Base-by-base conservation (phyloP, 306 rosid genomes). In the Sicyos baderoa region DNA sequence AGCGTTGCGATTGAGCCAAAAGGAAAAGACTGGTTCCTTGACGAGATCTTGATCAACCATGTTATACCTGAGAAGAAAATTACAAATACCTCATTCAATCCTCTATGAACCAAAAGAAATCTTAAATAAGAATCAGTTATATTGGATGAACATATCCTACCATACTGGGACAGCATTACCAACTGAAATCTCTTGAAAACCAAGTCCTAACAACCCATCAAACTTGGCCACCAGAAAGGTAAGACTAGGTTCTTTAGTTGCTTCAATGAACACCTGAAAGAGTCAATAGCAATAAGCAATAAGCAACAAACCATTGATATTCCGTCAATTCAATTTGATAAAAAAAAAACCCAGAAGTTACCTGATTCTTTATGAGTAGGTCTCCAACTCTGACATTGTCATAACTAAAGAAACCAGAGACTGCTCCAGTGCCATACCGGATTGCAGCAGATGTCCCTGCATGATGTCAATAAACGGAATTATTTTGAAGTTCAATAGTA, bases 131-230 rank as follows among this genome's bases (percentile, higher is more conserved):
- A 48, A 48, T 45, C 40, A 23, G 54, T 7, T 23, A 48, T 8
- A n/a, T 45, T 23, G 19, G 45, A 65, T 45, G 57, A 23, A 54
- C 52, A 70, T 15, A 19, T 56, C 15, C 45, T 85, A 93, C 99
- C 99, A 93, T 78, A 88, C 81, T 76, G 98, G 98, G 79, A 82
- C 88, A 72, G 94, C 76, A 68, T 14, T n/a, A 73, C 89, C 96
- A 54, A 88, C 96, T 22, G 96, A 75, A 71, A 89, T 93, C 84
- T 93, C 98, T 75, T 84, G 96, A 77, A 93, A 93, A 72, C 96
- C 98, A 70, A 93, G 97, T 71, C 98, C 98, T n/a, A 93, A 75
- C 55, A 93, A 25, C 63, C 98, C 98, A 82, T 93, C 98, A 55
- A 89, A 93, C 86, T 86, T 89, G 57, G 90, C 94, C 4, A 82